phyloP scores from a whole-genome alignment of 805 yeast genomes.

The Yamadazyma akitaensis region DNA sequence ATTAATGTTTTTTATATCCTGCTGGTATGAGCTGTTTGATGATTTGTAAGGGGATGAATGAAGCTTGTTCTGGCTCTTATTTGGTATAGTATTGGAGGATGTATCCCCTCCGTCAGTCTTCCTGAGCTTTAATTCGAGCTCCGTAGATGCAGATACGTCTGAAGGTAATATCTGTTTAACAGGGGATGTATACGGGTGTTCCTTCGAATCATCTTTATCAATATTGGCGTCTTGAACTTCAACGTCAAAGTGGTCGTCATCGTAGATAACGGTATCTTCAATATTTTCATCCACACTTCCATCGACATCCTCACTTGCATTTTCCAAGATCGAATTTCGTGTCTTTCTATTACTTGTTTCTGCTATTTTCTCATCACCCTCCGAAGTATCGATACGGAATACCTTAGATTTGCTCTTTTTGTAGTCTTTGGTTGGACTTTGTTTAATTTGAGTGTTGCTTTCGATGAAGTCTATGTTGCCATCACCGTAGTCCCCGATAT shows the following conservation, averaged over 20 bases:
- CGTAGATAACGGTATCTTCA: neutral
- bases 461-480: conserved; percentile 28
- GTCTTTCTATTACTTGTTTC: neutral
- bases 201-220: neutral
- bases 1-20: conserved; percentile 9
- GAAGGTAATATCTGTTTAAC: conserved; percentile 14
- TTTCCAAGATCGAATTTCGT: conserved; percentile 5
- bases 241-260: neutral
- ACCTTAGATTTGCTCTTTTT: conserved; percentile 6
- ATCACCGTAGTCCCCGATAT: conserved; percentile 36
- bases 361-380: neutral
- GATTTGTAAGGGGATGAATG: conserved; percentile 4
- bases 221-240: neutral
- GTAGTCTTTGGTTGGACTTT: conserved; percentile 5
- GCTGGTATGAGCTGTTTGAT: conserved; percentile 2
- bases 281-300: neutral
- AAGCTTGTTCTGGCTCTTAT: neutral
- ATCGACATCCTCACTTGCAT: neutral
- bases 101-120: neutral
- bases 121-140: conserved; percentile 4
- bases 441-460: neutral
- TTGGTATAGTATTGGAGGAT: neutral
- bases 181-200: conserved; percentile 6
- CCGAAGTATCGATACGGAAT: conserved; percentile 5
- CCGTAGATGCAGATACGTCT: conserved; percentile 18